phyloP scores from a whole-genome alignment of 306 rosid species.

The Trifolium subterraneum region DNA sequence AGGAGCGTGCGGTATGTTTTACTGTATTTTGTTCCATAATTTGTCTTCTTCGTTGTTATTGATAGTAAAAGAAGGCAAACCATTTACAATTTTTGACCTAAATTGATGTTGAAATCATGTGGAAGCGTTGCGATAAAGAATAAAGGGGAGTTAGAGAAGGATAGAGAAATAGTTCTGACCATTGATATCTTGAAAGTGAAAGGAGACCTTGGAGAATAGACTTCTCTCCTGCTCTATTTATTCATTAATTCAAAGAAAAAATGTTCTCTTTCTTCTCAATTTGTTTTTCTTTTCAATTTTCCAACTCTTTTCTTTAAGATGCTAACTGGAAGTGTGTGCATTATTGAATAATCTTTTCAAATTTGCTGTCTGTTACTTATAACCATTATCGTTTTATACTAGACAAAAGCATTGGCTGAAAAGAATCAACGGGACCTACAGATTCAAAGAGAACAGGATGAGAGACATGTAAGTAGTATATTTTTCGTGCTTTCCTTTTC shows the following conservation, averaged over 20 bases:
- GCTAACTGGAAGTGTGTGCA: slow-evolving; percentile 13
- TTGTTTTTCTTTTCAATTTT: not conserved
- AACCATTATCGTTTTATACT: slow-evolving; percentile 33
- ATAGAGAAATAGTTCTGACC: not conserved
- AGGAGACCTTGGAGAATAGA: slow-evolving; percentile 2
- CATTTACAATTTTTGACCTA: slow-evolving; percentile 11
- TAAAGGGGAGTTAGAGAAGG: not conserved
- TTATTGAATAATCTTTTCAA: not conserved
- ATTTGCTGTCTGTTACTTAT: slow-evolving; percentile 34
- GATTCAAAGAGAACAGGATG: slow-evolving; percentile 92
- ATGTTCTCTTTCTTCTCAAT: not conserved
- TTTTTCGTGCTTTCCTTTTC: slow-evolving; percentile 27
- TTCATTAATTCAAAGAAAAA: not conserved
- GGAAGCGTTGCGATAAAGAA: slow-evolving; percentile 5
- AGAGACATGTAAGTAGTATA: slow-evolving; percentile 75
- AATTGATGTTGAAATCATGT: slow-evolving; percentile 12
- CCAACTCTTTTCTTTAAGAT: not conserved
- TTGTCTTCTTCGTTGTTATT: slow-evolving; percentile 33
- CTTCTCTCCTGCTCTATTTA: slow-evolving; percentile 1
- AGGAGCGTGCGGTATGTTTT: slow-evolving; percentile 83
- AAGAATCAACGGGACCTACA: slow-evolving; percentile 96
- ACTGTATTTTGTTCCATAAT: slow-evolving; percentile 28
- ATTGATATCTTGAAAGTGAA: slow-evolving; percentile 12
- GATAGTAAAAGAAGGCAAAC: slow-evolving; percentile 27
- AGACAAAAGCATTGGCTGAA: slow-evolving; percentile 94